Evolutionary conservation across 2,329 filamentous ascomycete species (phyloP).

Genomic region (Lecanosticta acicola): DNA sequence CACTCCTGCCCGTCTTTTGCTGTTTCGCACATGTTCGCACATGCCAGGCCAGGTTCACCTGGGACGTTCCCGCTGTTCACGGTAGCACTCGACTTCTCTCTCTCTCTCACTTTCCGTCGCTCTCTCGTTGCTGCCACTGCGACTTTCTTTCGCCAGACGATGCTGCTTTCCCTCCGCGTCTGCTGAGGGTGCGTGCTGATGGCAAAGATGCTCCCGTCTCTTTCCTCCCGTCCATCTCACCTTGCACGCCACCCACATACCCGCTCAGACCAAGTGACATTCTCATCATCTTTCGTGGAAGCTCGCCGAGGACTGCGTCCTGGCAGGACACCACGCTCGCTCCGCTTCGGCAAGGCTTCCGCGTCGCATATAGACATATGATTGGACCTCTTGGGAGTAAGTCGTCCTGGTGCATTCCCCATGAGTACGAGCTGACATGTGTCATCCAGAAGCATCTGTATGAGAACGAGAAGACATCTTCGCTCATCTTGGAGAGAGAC

Average conservation of each 20-base stretch:
- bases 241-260: not conserved
- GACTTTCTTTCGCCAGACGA: not conserved
- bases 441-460: not conserved
- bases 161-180: not conserved
- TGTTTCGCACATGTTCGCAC: not conserved
- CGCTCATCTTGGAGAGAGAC: not conserved
- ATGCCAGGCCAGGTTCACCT: not conserved
- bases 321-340: not conserved
- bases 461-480: not conserved
- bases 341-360: not conserved
- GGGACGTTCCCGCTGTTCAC: not conserved
- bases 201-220: constrained; percentile 1
- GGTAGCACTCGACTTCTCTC: not conserved
- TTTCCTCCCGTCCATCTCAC: not conserved
- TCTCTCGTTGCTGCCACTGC: not conserved
- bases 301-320: not conserved
- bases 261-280: not conserved
- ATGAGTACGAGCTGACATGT: not conserved
- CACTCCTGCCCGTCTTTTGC: no score
- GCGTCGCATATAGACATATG: not conserved
- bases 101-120: not conserved
- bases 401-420: not conserved
- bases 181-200: not conserved
- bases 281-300: not conserved
- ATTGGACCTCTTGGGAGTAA: not conserved